Conservation (phyloP, 2,329 filamentous ascomycete species). For the Coleophoma eucalyptorum region DNA sequence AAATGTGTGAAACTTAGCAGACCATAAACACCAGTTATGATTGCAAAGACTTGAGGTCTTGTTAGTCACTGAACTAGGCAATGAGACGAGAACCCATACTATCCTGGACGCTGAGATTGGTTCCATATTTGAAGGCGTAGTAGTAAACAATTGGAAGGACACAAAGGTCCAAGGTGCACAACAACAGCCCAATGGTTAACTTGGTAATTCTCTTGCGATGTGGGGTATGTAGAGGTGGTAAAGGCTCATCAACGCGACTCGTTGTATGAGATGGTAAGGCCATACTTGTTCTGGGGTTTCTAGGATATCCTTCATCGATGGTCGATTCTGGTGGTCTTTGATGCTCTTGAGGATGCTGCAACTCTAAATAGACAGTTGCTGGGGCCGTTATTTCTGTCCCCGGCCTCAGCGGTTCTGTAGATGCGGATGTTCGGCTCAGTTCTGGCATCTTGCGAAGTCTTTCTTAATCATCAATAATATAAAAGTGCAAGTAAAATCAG, state of each 20-base stretch:
- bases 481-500: no score
- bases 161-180: slow-evolving; percentile 16
- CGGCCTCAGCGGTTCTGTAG: no score
- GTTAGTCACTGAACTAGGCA: neutral
- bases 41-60: slow-evolving; percentile 15
- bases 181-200: slow-evolving; percentile 13
- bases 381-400: no score
- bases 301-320: no score
- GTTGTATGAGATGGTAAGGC: neutral
- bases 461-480: no score
- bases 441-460: no score
- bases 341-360: no score
- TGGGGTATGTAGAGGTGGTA: slow-evolving; percentile 19
- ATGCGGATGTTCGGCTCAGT: no score
- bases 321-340: no score
- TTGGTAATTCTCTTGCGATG: slow-evolving; percentile 12
- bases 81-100: slow-evolving; percentile 7
- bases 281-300: neutral
- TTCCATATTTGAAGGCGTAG: slow-evolving; percentile 22
- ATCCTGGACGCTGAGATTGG: slow-evolving; percentile 16
- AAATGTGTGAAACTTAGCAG: slow-evolving; percentile 23
- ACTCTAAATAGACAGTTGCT: no score
- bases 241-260: slow-evolving; percentile 6
- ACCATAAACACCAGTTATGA: slow-evolving; percentile 21
- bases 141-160: slow-evolving; percentile 21